These are phyloP conservation scores for Thinopyrum elongatum DNA, from an alignment of 176 grass and related monocot species.

Conservation along the genomic window DNA sequence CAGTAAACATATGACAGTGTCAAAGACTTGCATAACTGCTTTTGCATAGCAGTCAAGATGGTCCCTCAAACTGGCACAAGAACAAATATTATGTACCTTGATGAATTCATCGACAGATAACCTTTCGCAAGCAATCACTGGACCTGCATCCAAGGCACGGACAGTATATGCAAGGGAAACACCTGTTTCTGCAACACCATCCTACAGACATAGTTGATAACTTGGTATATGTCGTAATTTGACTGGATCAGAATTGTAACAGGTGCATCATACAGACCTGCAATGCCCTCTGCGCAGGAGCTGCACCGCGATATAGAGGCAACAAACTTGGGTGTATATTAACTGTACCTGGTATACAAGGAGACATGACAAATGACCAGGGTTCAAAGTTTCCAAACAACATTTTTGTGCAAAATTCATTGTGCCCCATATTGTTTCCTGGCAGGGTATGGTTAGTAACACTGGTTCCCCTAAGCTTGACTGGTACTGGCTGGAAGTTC, in stretches of 20 bases:
- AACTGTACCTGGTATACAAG: constrained; percentile 67
- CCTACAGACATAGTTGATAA: constrained; percentile 50
- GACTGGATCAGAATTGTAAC: constrained; percentile 7
- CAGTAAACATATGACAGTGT: neutral
- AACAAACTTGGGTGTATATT: constrained; percentile 97
- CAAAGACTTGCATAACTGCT: constrained; percentile 1
- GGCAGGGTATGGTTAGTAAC: neutral
- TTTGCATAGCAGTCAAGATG: constrained; percentile 8
- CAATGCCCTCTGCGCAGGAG: constrained; percentile 97
- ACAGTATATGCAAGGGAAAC: constrained; percentile 96
- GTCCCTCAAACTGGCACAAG: constrained; percentile 15
- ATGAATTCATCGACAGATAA: constrained; percentile 71
- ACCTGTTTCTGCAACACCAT: constrained; percentile 94
- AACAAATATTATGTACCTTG: constrained; percentile 51
- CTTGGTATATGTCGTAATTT: constrained; percentile 7
- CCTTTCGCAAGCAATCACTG: constrained; percentile 74
- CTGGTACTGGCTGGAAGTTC: neutral
- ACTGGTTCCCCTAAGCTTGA: neutral
- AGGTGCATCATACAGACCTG: constrained; percentile 51
- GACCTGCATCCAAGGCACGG: constrained; percentile 79
- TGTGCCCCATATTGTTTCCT: neutral
- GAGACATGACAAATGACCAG: neutral
- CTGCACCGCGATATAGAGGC: constrained; percentile 90
- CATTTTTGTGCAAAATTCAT: neutral
- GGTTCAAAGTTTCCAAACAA: neutral